Evolutionary conservation across 768 basidiomycete species (phyloP).

Genomic region (Epithele typhae): DNA sequence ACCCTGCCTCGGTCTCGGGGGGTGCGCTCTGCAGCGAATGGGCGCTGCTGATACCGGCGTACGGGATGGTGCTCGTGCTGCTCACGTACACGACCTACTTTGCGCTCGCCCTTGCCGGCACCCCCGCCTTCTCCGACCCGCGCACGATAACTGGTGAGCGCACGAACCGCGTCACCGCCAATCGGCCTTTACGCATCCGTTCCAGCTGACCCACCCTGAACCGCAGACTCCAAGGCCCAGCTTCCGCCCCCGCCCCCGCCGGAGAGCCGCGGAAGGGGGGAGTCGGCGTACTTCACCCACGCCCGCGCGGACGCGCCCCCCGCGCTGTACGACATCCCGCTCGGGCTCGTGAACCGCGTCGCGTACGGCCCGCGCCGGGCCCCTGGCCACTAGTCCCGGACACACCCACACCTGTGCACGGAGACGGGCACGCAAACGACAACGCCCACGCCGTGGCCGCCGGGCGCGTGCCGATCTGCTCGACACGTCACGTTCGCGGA

Average conservation of each 20-base stretch:
- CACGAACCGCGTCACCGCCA: no score
- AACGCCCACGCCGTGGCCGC: no score
- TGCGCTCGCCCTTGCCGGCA: conserved; percentile 65
- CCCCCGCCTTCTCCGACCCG: conserved; percentile 66
- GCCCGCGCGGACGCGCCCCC: conserved; percentile 47
- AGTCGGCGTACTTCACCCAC: conserved; percentile 45
- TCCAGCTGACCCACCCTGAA: no score
- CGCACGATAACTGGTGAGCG: conserved; percentile 61
- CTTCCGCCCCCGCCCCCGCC: conserved; percentile 33
- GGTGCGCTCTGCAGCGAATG: conserved; percentile 75
- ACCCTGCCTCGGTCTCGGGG: background rate
- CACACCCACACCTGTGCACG: no score
- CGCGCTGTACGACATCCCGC: conserved; percentile 77
- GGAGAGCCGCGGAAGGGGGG: conserved; percentile 8
- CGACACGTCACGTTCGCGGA: no score
- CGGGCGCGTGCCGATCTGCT: no score
- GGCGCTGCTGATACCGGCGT: conserved; percentile 79
- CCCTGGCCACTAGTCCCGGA: background rate
- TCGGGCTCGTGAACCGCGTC: conserved; percentile 75
- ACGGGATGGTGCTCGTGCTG: conserved; percentile 63
- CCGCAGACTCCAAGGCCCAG: conserved; percentile 53
- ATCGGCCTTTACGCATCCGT: no score
- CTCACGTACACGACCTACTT: conserved; percentile 77
- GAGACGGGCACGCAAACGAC: no score
- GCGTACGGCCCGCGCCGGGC: conserved; percentile 36